Evolutionary conservation across 2,329 filamentous ascomycete genomes (phyloP).

Genomic region (Xylaria sp.): DNA sequence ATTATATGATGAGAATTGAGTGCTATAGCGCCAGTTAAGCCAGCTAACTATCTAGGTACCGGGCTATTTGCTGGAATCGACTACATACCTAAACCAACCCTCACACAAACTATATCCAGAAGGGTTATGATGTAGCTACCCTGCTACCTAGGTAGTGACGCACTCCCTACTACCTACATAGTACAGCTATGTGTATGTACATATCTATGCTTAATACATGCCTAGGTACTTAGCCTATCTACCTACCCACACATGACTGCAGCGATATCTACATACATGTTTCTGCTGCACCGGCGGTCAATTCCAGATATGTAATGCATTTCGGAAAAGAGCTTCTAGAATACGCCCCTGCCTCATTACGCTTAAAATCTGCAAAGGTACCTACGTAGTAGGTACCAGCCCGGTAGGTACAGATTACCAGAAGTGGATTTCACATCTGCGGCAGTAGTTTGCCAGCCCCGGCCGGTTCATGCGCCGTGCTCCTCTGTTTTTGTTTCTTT

Average conservation of each 20-base stretch:
- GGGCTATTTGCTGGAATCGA: too few species aligned
- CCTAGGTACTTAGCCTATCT: neutral
- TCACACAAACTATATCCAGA: too few species aligned
- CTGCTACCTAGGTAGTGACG: neutral
- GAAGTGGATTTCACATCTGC: neutral
- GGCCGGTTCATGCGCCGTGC: neutral
- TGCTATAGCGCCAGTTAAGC: too few species aligned
- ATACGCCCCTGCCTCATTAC: neutral
- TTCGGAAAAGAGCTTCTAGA: neutral
- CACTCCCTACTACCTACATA: too few species aligned
- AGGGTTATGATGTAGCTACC: too few species aligned
- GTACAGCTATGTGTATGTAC: neutral
- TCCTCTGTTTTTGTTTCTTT: neutral
- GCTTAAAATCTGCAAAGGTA: neutral
- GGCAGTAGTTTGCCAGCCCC: neutral
- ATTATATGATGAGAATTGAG: too few species aligned
- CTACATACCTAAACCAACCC: too few species aligned
- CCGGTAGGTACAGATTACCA: too few species aligned
- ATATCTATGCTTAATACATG: neutral
- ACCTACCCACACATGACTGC: neutral
- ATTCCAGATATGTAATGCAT: neutral
- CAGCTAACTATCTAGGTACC: too few species aligned
- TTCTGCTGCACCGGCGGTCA: neutral
- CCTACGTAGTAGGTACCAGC: too few species aligned
- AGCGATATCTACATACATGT: neutral